Base-by-base conservation (phyloP, 2,329 filamentous ascomycete species). In the Diaporthe batatas region DNA sequence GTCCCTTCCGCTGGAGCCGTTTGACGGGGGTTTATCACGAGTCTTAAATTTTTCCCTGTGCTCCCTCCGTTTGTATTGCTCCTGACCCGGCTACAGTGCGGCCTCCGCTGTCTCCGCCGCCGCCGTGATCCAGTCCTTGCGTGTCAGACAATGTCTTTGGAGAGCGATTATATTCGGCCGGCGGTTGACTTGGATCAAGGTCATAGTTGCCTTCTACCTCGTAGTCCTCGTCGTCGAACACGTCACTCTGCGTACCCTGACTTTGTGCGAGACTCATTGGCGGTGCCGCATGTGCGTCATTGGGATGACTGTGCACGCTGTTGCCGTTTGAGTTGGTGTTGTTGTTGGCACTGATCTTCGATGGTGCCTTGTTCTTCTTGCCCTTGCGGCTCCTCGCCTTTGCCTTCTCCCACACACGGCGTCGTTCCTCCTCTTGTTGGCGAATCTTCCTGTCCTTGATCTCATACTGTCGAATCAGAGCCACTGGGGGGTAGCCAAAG, bases 381-480 rank as follows among this genome's bases (percentile, higher is more conserved):
- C 91, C 92, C 84, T 98, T 98, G 42, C 95, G 90, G 68, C 93
- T 93, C 84, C 97, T 98, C 85, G 95, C 94, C 85, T 98, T 97
- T 29, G 95, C 95, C 83, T 98, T 98, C 80, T 98, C 96, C 71
- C 98, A 83, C 42, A 97, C 84, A 64, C 95, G 88, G 75, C 92
- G 91, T 79, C 96, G 93, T 82, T 98, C 94, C n/a, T 93, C 94
- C 76, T 96, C 87, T 75, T 95, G 91, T 78, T 94, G 94, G 64
- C 94, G 92, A 80, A 94, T 91, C 74, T 93, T 92, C 47, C 94
- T 91, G 79, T 98, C 96, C 81, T 98, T 98, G 80, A 96, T 93
- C 83, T 99, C 96, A 80, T 98, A 99, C 75, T 95, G 91, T 53
- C 94, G 90, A 75, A 98, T 97, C 70, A 99, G 84, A 65, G 94